Evolutionary conservation across 164 flowering plant species (phyloP).

Genomic region (Macadamia tetraphylla): DNA sequence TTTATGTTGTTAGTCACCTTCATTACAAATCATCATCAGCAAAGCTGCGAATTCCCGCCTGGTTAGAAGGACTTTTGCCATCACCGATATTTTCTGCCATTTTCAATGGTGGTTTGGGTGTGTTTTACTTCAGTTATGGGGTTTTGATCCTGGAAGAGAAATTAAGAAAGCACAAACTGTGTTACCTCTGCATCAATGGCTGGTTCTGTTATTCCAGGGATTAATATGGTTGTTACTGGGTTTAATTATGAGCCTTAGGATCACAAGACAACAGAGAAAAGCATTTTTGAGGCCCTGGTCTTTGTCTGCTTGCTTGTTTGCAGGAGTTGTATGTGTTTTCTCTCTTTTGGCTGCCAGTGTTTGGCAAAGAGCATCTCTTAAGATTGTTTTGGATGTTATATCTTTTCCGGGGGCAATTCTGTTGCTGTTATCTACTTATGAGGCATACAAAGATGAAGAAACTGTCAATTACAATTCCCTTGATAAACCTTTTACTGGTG

Average conservation of each 20-base stretch:
- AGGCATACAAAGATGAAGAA: not conserved
- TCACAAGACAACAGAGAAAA: conserved; percentile 9
- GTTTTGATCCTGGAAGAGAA: conserved; percentile 20
- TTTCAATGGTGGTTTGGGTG: conserved; percentile 24
- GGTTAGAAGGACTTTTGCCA: not conserved
- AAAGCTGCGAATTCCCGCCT: not conserved
- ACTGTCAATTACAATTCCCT: not conserved
- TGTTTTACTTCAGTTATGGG: conserved; percentile 26
- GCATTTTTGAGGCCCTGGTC: conserved; percentile 19
- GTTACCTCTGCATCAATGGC: too few relatives aligned
- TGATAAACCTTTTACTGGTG: conserved; percentile 30
- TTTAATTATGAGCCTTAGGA: conserved; percentile 8
- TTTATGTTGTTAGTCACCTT: conserved; percentile 15
- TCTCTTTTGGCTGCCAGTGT: conserved; percentile 17
- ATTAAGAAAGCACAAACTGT: not conserved
- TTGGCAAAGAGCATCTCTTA: conserved; percentile 9
- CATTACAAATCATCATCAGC: conserved; percentile 4
- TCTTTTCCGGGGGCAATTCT: conserved; percentile 38
- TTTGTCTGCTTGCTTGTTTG: conserved; percentile 22
- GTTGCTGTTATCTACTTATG: conserved; percentile 24
- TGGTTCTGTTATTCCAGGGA: too few relatives aligned
- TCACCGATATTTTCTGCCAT: conserved; percentile 13
- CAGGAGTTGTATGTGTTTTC: conserved; percentile 22
- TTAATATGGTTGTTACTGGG: too few relatives aligned
- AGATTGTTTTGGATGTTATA: conserved; percentile 24